phyloP scores from a whole-genome alignment of 495 filamentous ascomycete genomes.

The Clohesyomyces aquaticus region DNA sequence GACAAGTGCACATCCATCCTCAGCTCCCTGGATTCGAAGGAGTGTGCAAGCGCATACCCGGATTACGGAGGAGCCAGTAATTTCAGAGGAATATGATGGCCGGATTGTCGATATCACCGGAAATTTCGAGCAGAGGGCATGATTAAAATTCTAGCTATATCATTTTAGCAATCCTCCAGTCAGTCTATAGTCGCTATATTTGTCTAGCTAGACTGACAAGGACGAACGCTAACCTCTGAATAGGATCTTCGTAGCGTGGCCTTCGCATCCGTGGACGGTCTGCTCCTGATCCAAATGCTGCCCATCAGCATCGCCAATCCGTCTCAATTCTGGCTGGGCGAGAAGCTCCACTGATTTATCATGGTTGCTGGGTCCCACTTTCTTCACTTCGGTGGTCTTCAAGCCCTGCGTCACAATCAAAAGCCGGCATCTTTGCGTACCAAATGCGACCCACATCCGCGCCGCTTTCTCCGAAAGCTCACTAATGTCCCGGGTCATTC shows the following conservation, averaged over 20 bases:
- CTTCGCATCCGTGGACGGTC: conserved; percentile 20
- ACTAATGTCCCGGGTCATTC: neutral
- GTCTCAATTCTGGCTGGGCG: conserved; percentile 11
- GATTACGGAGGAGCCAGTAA: too few relatives aligned
- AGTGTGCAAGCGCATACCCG: too few relatives aligned
- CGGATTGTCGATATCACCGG: too few relatives aligned
- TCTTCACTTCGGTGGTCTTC: neutral
- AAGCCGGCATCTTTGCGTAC: conserved; percentile 23
- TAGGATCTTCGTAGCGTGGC: conserved; percentile 2
- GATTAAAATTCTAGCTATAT: too few relatives aligned
- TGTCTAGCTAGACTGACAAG: too few relatives aligned
- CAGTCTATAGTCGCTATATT: too few relatives aligned
- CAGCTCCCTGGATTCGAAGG: too few relatives aligned
- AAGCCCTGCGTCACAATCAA: conserved; percentile 17
- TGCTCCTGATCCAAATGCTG: conserved; percentile 20
- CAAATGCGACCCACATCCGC: conserved; percentile 26
- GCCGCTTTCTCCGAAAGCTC: conserved; percentile 14
- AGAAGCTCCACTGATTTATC: conserved; percentile 6
- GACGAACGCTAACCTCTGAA: neutral
- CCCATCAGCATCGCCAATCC: conserved; percentile 27
- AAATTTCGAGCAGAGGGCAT: too few relatives aligned
- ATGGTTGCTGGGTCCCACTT: neutral
- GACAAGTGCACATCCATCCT: too few relatives aligned
- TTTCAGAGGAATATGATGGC: too few relatives aligned
- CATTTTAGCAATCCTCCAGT: too few relatives aligned